phyloP scores from a whole-genome alignment of 2,329 filamentous ascomycete species.

The Apiospora saccharicola region DNA sequence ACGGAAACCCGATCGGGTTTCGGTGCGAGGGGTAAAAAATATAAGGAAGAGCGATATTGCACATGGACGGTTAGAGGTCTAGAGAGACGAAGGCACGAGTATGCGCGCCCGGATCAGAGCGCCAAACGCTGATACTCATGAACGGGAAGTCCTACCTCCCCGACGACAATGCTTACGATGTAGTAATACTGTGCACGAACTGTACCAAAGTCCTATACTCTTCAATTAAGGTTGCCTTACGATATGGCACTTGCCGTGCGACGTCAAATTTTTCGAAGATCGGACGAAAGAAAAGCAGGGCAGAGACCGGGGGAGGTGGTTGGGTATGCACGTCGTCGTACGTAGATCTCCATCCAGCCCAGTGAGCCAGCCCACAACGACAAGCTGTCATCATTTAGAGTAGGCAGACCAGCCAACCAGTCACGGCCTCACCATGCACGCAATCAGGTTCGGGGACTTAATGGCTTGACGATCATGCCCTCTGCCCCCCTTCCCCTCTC shows the following conservation, averaged over 20 bases:
- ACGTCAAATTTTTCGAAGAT: not conserved
- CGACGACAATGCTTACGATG: not conserved
- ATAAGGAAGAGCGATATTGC: not conserved
- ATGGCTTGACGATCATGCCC: slow-evolving; percentile 6
- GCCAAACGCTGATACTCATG: slow-evolving; percentile 8
- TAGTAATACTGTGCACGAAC: not conserved
- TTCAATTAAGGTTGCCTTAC: not conserved
- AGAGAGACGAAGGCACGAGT: not conserved
- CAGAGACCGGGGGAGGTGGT: not conserved
- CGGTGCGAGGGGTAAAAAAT: not conserved
- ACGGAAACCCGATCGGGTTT: not conserved
- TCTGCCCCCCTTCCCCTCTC: not conserved
- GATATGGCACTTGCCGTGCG: slow-evolving; percentile 14
- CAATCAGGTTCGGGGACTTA: slow-evolving; percentile 2
- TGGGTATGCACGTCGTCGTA: not conserved
- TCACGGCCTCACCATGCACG: not conserved
- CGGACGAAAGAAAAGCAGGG: slow-evolving; percentile 15
- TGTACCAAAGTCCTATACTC: not conserved
- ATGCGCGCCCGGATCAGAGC: slow-evolving; percentile 14
- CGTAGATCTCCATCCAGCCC: not conserved
- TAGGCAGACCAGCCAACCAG: not conserved
- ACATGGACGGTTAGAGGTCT: not conserved
- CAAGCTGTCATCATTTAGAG: slow-evolving; percentile 9
- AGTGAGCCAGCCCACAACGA: not conserved
- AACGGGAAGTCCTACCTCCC: not conserved